Evolutionary conservation across 2,329 filamentous ascomycete genomes (phyloP).

Genomic region (Exophiala spinifera): DNA sequence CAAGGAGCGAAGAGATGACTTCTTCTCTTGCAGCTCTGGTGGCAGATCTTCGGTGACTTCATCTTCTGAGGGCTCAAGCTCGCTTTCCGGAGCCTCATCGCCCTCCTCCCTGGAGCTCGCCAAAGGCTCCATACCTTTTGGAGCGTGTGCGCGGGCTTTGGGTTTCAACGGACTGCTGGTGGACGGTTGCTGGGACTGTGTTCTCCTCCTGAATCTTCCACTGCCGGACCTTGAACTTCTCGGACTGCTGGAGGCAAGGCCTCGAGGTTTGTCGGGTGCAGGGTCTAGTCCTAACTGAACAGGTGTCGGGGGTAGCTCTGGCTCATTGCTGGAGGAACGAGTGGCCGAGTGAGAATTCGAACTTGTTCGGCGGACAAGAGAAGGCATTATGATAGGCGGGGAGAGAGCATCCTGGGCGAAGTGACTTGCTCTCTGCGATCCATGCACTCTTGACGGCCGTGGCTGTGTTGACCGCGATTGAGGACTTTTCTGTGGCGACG

Average conservation of each 20-base stretch:
- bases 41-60: conserved; percentile 10
- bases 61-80: conserved; percentile 9
- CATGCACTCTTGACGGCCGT: conserved; percentile 1
- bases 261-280: conserved; percentile 25
- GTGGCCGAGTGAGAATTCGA: not conserved
- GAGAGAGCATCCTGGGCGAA: conserved; percentile 3
- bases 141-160: conserved; percentile 4
- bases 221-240: conserved; percentile 20
- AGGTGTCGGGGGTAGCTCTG: conserved; percentile 29
- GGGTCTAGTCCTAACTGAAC: conserved; percentile 24
- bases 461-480: not conserved
- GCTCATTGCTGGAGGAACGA: conserved; percentile 15
- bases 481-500: not conserved
- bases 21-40: conserved; percentile 7
- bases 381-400: conserved; percentile 16
- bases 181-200: conserved; percentile 1
- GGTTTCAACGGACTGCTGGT: conserved; percentile 30
- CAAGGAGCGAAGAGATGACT: conserved; percentile 8
- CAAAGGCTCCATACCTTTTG: not conserved
- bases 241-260: conserved; percentile 25
- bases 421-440: not conserved
- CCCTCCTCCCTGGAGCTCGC: conserved; percentile 3
- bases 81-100: conserved; percentile 16
- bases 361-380: conserved; percentile 18
- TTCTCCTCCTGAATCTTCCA: conserved; percentile 18